Base-by-base conservation (phyloP, 345 rosid species). In the Excoecaria cochinchinensis region DNA sequence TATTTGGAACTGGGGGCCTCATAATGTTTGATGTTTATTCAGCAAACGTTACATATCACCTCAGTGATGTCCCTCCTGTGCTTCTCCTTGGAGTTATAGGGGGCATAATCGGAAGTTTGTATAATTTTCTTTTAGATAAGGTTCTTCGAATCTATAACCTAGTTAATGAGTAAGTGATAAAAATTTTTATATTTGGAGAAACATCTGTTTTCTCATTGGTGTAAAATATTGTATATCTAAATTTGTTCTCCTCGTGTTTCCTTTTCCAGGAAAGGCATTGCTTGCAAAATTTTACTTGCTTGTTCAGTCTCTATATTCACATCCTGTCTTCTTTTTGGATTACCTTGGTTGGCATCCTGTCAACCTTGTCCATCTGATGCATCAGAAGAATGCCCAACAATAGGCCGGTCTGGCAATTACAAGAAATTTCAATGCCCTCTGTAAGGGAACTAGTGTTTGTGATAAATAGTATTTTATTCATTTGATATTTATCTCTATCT, bases 361-460 rank as follows among this genome's bases (percentile, higher is more conserved):
- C 92, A 77, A 77, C 88, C 89, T 76, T 91, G 98, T 66, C 99
- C 99, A 12, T 36, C 77, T 1, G 87, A 78, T 78, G 87, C 98
- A 67, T 51, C 82, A 8, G 95, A 95, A 83, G 89, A 84, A 64
- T 95, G 99, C 81, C 97, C 99, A 63, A 95, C 99, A 36, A 83
- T 95, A 53, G 97, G 98, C 65, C 90, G 93, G 72, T 91, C 95
- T 70, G 98, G 99, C n/a, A 92, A 91, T 88, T 95, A 85, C 82
- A 92, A 92, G 89, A 95, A 90, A 70, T 95, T 89, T 77, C 98
- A 95, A 57, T 95, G 99, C 50, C 84, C 94, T n/a, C n/a, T n/a
- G n/a, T n/a, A n/a, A n/a, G n/a, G n/a, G n/a, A n/a, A n/a, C n/a
- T n/a, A n/a, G n/a, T n/a, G n/a, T n/a, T n/a, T n/a, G n/a, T n/a